phyloP scores from a whole-genome alignment of 2,329 filamentous ascomycete species.

The Blastomyces silverae region DNA sequence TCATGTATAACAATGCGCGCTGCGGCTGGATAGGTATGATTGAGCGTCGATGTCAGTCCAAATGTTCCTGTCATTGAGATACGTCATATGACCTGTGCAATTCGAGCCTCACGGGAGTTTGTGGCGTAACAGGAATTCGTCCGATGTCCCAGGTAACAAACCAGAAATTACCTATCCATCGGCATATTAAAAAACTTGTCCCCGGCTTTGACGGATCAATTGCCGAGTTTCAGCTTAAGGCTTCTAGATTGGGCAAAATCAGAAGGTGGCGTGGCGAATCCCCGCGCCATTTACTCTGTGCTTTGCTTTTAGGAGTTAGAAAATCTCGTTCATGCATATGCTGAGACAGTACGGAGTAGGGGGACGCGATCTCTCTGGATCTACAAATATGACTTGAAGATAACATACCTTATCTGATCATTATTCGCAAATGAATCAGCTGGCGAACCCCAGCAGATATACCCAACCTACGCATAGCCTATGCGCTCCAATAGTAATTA shows the following conservation, averaged over 20 bases:
- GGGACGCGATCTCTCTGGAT: not conserved
- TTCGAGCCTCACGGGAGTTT: not conserved
- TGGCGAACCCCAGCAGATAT: not conserved
- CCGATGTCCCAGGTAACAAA: not conserved
- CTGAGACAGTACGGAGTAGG: not conserved
- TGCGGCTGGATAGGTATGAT: not conserved
- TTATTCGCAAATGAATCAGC: not conserved
- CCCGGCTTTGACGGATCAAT: not conserved
- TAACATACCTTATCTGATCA: not conserved
- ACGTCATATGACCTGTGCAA: not conserved
- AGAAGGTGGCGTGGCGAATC: not conserved
- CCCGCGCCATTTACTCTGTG: not conserved
- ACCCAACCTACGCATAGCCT: not conserved
- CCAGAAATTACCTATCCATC: not conserved
- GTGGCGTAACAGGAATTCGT: not conserved
- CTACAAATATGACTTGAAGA: not conserved
- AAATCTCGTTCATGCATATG: not conserved
- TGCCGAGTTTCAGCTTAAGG: not conserved
- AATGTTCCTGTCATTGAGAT: not conserved
- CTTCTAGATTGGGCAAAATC: not conserved
- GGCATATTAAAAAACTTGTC: not conserved
- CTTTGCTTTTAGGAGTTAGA: not conserved
- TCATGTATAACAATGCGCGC: not conserved
- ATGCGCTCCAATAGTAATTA: not conserved
- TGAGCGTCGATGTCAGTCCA: not conserved